Base-by-base conservation (phyloP, 495 filamentous ascomycete genomes). In the Trichocladium uniseriatum region DNA sequence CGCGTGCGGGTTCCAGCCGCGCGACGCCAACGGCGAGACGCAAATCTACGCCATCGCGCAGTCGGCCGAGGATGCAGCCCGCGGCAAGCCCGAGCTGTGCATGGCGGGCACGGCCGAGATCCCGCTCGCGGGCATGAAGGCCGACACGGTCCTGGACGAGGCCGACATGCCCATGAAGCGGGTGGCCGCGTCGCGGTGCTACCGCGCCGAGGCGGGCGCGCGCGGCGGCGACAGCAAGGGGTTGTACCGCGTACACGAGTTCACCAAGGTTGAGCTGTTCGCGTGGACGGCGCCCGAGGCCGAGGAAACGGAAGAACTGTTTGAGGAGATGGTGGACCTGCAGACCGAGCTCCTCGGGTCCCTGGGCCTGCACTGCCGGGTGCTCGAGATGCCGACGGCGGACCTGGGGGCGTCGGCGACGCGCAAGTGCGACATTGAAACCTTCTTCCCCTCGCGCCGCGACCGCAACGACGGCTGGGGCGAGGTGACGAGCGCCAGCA, bases 241-340 rank as follows among this genome's bases (percentile, higher is more conserved):
- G 8, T 74, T 98, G 6, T 98, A 97, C 69, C 83, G 92, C 11
- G 92, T 98, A n/a, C 92, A 97, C 70, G 92, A 98, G 64, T 98
- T 98, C 69, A 94, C 89, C 34, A 98, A 98, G 60, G 91, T 97
- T 1, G 92, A 98, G 63, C 80, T 98, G 71, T 98, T 98, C 62
- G 87, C 81, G 0, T 98, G 91, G 91, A 80, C 80, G 5, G 38
- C 68, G 0, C 80, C 82, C 9, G 71, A 71, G 20, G 43, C 38
- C 0, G 49, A 54, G 3, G 60, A 65, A 1, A 68, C 78, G 0
- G 64, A 75, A 13, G 73, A 76, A 1, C 61, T 89, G 22, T 95
- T 96, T 64, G 64, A 82, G 49, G 88, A 94, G 58, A 86, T 98
- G 70, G 63, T 96, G 22, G 72, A 77, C 37, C 79, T 96, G 20